Base-by-base conservation (phyloP, 495 filamentous ascomycete genomes). In the Trichoderma orchidacearum region DNA sequence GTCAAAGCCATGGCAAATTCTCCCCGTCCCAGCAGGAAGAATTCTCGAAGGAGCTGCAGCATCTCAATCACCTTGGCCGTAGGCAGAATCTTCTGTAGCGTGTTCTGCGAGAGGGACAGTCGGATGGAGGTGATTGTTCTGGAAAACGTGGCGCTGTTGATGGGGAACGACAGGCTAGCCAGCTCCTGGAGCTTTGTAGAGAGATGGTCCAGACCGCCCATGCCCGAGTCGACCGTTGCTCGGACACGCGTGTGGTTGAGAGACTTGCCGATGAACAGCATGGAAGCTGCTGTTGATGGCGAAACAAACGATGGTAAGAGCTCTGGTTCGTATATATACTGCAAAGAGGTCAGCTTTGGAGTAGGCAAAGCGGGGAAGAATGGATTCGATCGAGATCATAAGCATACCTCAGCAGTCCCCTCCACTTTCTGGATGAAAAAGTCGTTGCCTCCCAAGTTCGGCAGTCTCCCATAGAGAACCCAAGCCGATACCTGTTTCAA, bases 1-100 rank as follows among this genome's bases (percentile, higher is more conserved):
- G 93, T 87, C 18, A 98, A 72, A 9, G 87, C 82, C 59, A 92
- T 80, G 6, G 89, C 89, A 68, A 98, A 98, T 64, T 96, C 93
- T 9, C 93, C 92, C 17, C 87, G 79, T 9, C 86, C 81, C 9
- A 98, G 80, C 9, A 98, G 77, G 61, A 96, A 86, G 66, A 95
- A 96, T 52, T 92, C 82, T 55, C 90, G 80, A 0, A 96, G 79
- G 23, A 96, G 72, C 41, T 80, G 75, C 9, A 98, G 75, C 35
- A 86, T 80, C 58, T 94, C 84, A 3, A 91, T 69, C 21, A 95
- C 86, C 55, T 82, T 84, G 5, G 78, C 75, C 25, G 87, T 68
- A 0, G 92, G 92, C 8, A 97, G 71, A 3, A 97, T 71, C 56
- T 85, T 85, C 41, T 89, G 87, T 27, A 96, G 71, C 0, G 83